Evolutionary conservation across 2,329 filamentous ascomycete species (phyloP), one percentile per base, ranked within the genome.

Genomic region (Neopestalotiopsis sp.): DNA sequence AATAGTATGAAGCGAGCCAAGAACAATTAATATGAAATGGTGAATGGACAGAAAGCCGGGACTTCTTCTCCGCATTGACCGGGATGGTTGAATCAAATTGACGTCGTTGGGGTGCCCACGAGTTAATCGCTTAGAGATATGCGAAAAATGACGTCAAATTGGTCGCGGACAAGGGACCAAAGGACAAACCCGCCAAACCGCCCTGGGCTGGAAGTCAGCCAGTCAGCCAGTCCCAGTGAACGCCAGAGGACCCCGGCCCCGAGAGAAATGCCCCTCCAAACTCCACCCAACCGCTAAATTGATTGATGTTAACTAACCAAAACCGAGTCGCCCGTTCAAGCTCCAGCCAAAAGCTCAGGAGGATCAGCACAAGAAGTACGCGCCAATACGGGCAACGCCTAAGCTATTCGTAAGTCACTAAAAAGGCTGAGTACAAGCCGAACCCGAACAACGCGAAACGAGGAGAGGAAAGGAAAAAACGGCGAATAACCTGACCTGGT

Each of bases 61-160:
- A 53, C 17, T 20, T 53, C 45, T 53, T 53, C 45, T 53, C 45
- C n/a, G 45, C 45, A 53, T 9, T n/a, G 10, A 17, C n/a, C 20
- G 20, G 45, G 45, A 20, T 53, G 17, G 45, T 53, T 53, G 14
- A 53, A 7, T 53, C 45, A 53, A 53, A 17, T 53, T 53, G 45
- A 53, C 45, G 45, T 53, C 45, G 45, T 53, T 53, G 20, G 17
- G 17, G 9, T 28, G 24, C n/a, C 45, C 45, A 10, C 6, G 45
- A 7, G 4, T n/a, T 53, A 53, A n/a, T 53, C 45, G 45, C 45
- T 53, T 53, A 53, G n/a, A 17, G n/a, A n/a, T 53, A 53, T 53
- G 45, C 45, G 45, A 53, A 53, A 28, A 24, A 53, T 53, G 45
- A 53, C 45, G 45, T 53, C 45, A 53, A 53, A 53, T 53, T 53